A percentile compares a stretch with the other conserved stretches of the same genome.
Evolutionary conservation across 169 alveolate species (phyloP).

Genomic region (Plasmodium malariae): DNA sequence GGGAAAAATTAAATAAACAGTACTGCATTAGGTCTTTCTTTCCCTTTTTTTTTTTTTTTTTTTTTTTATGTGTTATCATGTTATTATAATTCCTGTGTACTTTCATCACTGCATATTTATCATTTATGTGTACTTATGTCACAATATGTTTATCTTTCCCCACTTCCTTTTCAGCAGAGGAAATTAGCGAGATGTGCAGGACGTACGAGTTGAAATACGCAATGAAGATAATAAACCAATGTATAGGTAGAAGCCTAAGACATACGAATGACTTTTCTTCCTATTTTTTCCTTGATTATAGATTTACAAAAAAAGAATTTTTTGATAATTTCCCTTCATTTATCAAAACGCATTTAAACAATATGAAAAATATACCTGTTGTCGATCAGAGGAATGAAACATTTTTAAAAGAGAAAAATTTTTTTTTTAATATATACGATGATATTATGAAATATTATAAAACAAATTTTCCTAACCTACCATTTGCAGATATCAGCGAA

Average conservation of each 20-base stretch:
- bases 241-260: slow-evolving; percentile 98
- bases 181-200: slow-evolving; percentile 34
- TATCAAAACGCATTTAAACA: slow-evolving; percentile 65
- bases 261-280: slow-evolving; percentile 96
- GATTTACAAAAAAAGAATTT: slow-evolving; percentile 81
- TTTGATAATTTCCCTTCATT: slow-evolving; percentile 80
- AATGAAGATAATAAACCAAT: slow-evolving; percentile 95
- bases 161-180: not conserved
- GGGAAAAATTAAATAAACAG: no score
- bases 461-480: not conserved
- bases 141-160: no score
- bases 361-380: not conserved
- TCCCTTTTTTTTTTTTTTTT: not conserved
- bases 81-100: no score
- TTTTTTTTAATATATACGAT: not conserved
- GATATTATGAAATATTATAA: not conserved
- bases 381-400: not conserved
- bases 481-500: not conserved
- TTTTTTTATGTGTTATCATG: no score
- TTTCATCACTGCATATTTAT: no score
- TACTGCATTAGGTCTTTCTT: not conserved
- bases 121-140: no score
- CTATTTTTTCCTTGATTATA: slow-evolving; percentile 91
- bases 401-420: slow-evolving; percentile 14
- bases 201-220: slow-evolving; percentile 89